These are phyloP conservation scores for Nevesoporus exiguus DNA, from an alignment of 768 basidiomycete genomes.

Conservation along the genomic window DNA sequence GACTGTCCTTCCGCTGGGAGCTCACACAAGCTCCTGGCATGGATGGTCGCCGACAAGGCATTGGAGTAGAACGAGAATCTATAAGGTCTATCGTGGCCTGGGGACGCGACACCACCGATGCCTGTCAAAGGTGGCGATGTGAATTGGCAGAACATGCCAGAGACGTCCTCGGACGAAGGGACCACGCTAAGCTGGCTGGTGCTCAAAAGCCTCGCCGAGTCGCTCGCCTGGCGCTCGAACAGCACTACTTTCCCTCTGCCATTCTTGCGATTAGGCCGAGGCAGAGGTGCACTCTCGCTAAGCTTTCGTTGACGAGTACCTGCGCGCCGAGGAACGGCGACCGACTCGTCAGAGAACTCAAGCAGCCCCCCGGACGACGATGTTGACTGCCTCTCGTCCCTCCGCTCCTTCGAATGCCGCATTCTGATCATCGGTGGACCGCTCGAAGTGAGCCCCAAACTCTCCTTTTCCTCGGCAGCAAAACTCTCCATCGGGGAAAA, in stretches of 20 bases:
- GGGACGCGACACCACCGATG: conserved; percentile 38
- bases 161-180: conserved; percentile 41
- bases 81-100: conserved; percentile 84
- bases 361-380: conserved; percentile 3
- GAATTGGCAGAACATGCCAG: conserved; percentile 17
- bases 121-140: conserved; percentile 5
- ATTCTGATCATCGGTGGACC: conserved; percentile 21
- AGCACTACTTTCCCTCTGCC: conserved; percentile 84
- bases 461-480: conserved; percentile 63
- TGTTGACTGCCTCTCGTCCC: conserved; percentile 4
- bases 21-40: conserved; percentile 89
- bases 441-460: conserved; percentile 51
- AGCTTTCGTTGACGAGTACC: conserved; percentile 77
- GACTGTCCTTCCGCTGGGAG: conserved; percentile 91
- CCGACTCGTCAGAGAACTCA: conserved; percentile 12
- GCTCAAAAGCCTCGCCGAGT: conserved; percentile 36
- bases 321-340: conserved; percentile 13
- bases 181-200: conserved; percentile 36
- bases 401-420: conserved; percentile 12
- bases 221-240: conserved; percentile 65
- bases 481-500: conserved; percentile 77
- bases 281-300: conserved; percentile 74
- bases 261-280: conserved; percentile 55
- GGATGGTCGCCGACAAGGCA: conserved; percentile 86
- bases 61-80: conserved; percentile 99